Evolutionary conservation across 2,329 filamentous ascomycete genomes (phyloP), one percentile per base, ranked within the genome.

Genomic region (Xylaria sp.): DNA sequence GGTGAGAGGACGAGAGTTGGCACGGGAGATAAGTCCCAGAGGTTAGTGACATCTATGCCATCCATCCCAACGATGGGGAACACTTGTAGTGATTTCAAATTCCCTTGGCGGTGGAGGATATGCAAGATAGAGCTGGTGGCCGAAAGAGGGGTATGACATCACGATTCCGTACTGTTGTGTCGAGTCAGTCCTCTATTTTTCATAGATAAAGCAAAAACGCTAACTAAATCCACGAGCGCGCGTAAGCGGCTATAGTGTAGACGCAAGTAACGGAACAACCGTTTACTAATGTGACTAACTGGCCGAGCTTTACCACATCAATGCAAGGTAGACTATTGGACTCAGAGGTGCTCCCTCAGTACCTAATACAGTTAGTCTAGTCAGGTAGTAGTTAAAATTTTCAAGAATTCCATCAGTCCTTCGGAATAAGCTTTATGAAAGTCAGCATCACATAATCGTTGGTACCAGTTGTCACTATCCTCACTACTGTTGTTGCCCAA

Each of bases 11-110:
- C 15, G 33, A 61, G 25, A 7, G 57, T 65, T 7, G 63, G 63
- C 17, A 65, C 44, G n/a, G 63, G 63, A 17, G 51, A 65, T 13
- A 65, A 45, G 25, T 61, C 63, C 63, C 63, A 65, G n/a, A 65
- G 58, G 27, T 44, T n/a, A 22, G 25, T 44, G 31, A 31, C 29
- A 7, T 61, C 44, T 11, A n/a, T 39, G 57, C 56, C 56, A 17
- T 50, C 25, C 47, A 50, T 50, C 11, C 2, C 15, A 31, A 17
- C 13, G 27, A 50, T 17, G 27, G 27, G 13, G 25, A 50, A 3
- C 47, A 17, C 25, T 5, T 15, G 11, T 3, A 15, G 13, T 22
- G 27, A 17, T 13, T 3, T 33, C 6, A 6, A n/a, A 27, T 31
- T 31, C 15, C 25, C 47, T 27, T 17, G 6, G 27, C 13, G 25